Base-by-base conservation (phyloP, 2,329 filamentous ascomycete species). In the Parastagonospora nodorum region DNA sequence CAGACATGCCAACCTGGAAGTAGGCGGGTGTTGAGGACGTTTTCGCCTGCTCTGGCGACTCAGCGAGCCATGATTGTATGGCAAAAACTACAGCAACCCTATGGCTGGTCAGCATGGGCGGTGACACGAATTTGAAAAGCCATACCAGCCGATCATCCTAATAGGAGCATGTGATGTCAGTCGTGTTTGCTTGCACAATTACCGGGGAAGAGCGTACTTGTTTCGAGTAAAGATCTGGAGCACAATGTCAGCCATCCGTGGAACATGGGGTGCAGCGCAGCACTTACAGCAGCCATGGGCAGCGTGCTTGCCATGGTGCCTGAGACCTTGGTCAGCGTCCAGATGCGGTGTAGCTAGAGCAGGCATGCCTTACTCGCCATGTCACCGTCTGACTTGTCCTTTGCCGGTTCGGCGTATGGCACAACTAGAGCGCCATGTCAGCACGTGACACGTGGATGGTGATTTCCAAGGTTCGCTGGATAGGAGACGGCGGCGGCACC, bases 211-310 rank as follows among this genome's bases (percentile, higher is more conserved):
- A 35, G 57, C 79, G 76, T 77, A 94, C 82, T 90, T 89, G 78
- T 96, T 96, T 62, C 92, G 84, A 64, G 89, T 94, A 73, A 96
- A 94, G 82, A 96, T 95, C 83, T 86, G 58, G 53, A 49, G 45
- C 36, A 57, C 35, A 42, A 60, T 63, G 59, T 69, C 54, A 72
- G 66, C 64, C 43, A 57, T 60, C 64, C 54, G 59, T 59, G 66
- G 53, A 51, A 60, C 53, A 45, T 53, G 44, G 53, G 38, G 43
- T 9, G 41, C 53, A 40, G 39, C 43, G 53, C 42, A 38, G 52
- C 47, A 79, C 80, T 74, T 78, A 87, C 84, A 58, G 92, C 92
- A 51, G 90, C 92, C 93, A 97, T 97, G 51, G 93, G 93, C 69
- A 97, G 80, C 31, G 92, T 95, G 69, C 88, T 93, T 45, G 82